Evolutionary conservation across 352 stramenopile genomes (phyloP).

Genomic region (Pythium utonaiense): DNA sequence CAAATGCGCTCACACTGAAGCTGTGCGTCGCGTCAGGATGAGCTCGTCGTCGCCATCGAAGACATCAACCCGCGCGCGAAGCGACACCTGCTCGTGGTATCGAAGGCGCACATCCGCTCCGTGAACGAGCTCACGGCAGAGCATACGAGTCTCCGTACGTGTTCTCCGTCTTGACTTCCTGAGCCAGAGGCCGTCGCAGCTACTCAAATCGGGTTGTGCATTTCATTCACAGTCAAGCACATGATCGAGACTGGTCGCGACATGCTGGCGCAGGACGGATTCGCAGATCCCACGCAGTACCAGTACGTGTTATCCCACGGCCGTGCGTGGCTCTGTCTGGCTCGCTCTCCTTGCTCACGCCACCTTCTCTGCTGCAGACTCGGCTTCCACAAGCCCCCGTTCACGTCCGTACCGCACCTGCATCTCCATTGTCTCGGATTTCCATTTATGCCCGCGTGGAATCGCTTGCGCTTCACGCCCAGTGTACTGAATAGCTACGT

Average conservation of each 20-base stretch:
- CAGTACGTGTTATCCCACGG: conserved; percentile 5
- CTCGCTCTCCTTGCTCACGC: neutral
- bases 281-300: conserved; percentile 19
- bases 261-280: conserved; percentile 43
- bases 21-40: conserved; percentile 40
- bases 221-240: conserved; percentile 34
- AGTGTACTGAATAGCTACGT: conserved; percentile 56
- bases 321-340: neutral
- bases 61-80: conserved; percentile 54
- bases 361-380: conserved; percentile 34
- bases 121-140: conserved; percentile 42
- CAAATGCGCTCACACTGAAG: too few species aligned
- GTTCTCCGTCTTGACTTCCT: neutral
- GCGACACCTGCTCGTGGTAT: conserved; percentile 60
- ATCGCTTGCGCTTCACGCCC: conserved; percentile 54
- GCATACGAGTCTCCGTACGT: conserved; percentile 44
- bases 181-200: too few species aligned
- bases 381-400: conserved; percentile 68
- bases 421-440: conserved; percentile 70
- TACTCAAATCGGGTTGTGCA: neutral
- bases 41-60: conserved; percentile 50
- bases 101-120: conserved; percentile 52
- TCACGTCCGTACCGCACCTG: conserved; percentile 67
- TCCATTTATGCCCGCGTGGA: conserved; percentile 60
- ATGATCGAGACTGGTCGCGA: conserved; percentile 56